Percentiles rank a stretch among this genome's conserved stretches.
Evolutionary conservation across 805 yeast genomes (phyloP).

Genomic region (Candida insectalens): DNA sequence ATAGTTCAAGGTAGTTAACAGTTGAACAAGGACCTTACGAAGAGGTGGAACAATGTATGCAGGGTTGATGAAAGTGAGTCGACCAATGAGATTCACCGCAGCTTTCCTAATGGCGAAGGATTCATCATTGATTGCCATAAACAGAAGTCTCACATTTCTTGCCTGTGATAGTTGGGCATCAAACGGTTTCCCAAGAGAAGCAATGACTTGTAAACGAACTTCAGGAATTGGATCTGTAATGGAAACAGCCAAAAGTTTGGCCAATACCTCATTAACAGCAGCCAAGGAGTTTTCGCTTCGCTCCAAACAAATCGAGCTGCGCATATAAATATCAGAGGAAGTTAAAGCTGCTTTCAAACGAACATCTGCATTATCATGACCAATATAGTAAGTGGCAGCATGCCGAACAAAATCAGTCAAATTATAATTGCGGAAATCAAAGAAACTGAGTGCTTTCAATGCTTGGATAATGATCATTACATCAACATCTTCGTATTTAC

Average conservation of each 20-base stretch:
- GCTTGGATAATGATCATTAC: constrained; percentile 59
- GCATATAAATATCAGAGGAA: constrained; percentile 63
- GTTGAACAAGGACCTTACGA: constrained; percentile 76
- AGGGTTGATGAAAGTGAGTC: constrained; percentile 80
- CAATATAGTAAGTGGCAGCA: constrained; percentile 76
- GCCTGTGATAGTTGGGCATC: constrained; percentile 94
- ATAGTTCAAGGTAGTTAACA: constrained; percentile 76
- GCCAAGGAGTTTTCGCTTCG: constrained; percentile 70
- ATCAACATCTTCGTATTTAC: constrained; percentile 20
- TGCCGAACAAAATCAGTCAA: constrained; percentile 81
- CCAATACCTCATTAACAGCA: constrained; percentile 79
- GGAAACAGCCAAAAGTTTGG: constrained; percentile 69
- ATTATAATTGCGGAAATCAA: constrained; percentile 67
- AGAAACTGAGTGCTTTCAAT: constrained; percentile 62
- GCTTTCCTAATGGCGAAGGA: constrained; percentile 72
- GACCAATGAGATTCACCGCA: constrained; percentile 71
- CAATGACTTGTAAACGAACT: constrained; percentile 70
- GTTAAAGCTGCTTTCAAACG: constrained; percentile 80
- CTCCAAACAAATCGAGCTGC: constrained; percentile 78
- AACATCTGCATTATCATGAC: constrained; percentile 69
- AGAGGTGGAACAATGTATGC: constrained; percentile 93
- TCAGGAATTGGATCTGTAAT: constrained; percentile 86
- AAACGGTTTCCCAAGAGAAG: constrained; percentile 61
- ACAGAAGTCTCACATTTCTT: constrained; percentile 73
- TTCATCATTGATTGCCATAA: constrained; percentile 89